Evolutionary conservation across 345 rosid species (phyloP).

Genomic region (Cochlearia excelsa): DNA sequence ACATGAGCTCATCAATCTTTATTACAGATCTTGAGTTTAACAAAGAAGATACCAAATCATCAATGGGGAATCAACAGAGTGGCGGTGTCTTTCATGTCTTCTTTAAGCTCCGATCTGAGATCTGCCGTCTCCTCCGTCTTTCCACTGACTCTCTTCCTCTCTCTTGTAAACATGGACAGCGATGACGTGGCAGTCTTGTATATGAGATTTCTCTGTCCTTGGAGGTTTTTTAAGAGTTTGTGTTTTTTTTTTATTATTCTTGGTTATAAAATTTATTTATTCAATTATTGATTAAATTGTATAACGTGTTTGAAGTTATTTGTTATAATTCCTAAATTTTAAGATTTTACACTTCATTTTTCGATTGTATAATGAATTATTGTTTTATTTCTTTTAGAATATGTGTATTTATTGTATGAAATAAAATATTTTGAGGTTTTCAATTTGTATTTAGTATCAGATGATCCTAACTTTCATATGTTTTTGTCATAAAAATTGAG

Average conservation of each 20-base stretch:
- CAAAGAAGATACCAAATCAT: constrained; percentile 48
- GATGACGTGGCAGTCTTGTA: constrained; percentile 18
- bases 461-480: too few species aligned
- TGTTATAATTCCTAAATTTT: constrained; percentile 2
- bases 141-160: constrained; percentile 39
- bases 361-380: too few species aligned
- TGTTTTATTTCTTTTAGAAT: not conserved
- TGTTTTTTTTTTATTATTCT: not conserved
- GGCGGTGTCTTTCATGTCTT: constrained; percentile 68
- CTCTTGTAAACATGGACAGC: constrained; percentile 8
- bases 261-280: constrained; percentile 3
- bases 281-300: constrained; percentile 1
- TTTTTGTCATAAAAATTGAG: too few species aligned
- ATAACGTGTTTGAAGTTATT: constrained; percentile 8
- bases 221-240: constrained; percentile 11
- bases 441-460: too few species aligned
- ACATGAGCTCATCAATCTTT: too few species aligned
- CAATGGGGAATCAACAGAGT: constrained; percentile 36
- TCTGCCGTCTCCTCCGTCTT: constrained; percentile 44
- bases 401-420: not conserved
- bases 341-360: too few species aligned
- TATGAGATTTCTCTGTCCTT: not conserved
- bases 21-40: constrained; percentile 58
- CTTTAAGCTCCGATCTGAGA: constrained; percentile 53
- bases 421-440: too few species aligned